Evolutionary conservation across 306 rosid species (phyloP).

Genomic region (Fragaria iinumae): DNA sequence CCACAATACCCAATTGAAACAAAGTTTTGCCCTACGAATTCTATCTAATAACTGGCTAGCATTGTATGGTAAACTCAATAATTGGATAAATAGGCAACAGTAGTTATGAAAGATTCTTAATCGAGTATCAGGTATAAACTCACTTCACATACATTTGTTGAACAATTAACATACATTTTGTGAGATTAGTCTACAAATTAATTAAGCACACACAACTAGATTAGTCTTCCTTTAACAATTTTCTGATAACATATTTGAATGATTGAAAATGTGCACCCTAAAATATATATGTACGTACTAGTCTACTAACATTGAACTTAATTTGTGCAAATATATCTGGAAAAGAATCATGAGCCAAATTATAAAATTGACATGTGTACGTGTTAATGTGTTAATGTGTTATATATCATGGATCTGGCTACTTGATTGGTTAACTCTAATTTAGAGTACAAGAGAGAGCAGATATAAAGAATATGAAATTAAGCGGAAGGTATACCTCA

Average conservation of each 20-base stretch:
- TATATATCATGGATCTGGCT: neutral
- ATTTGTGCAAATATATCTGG: neutral
- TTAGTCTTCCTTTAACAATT: neutral
- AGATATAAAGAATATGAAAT: neutral
- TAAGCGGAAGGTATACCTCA: neutral
- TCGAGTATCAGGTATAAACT: too few species aligned
- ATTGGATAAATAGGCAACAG: too few species aligned
- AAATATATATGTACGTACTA: neutral
- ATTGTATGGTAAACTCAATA: too few species aligned
- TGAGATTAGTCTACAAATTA: too few species aligned
- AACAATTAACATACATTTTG: neutral
- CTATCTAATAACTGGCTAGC: too few species aligned
- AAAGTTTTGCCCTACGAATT: too few species aligned
- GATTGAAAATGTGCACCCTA: neutral
- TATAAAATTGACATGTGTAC: neutral
- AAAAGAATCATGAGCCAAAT: neutral
- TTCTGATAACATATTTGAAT: neutral
- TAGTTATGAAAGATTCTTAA: too few species aligned
- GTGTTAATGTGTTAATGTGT: neutral
- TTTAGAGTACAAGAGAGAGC: neutral
- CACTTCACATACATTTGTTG: neutral
- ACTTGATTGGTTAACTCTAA: neutral
- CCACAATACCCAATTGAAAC: too few species aligned
- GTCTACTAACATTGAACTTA: neutral
- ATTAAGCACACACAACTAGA: neutral